Evolutionary conservation across 2,329 filamentous ascomycete genomes (phyloP), one percentile per base, ranked within the genome.

Genomic region (Curvularia eragrostidis): DNA sequence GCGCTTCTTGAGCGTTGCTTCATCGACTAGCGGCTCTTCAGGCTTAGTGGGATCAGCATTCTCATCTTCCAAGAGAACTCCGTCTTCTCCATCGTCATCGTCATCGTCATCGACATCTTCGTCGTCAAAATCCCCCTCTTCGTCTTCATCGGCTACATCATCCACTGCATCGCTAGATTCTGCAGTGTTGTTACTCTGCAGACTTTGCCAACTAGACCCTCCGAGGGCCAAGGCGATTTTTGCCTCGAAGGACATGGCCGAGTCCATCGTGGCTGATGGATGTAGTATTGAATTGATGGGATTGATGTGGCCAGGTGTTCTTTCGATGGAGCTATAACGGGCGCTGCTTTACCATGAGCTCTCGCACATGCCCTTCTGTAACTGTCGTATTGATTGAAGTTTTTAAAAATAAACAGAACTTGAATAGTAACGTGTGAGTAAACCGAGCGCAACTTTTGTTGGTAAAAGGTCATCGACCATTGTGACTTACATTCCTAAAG

Each of bases 191-290:
- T 13, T 26, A 30, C 21, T 46, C 43, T 62, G 61, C 10, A 65
- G 50, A 18, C 59, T 48, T 51, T 65, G 58, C 63, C 63, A 65
- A 39, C 44, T 56, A 5, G 51, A 52, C 13, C 63, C 63, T 9
- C 46, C 44, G 46, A 65, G 52, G 2, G 63, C 63, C 19, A 59
- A 41, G 13, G 53, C 61, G 10, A 65, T 63, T 36, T 52, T 63
- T 9, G 53, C 54, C 34, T 63, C 63, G 30, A 65, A 64, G 24
- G 62, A 64, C 10, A 62, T 36, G 21, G 49, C 36, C 5, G 32
- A 44, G 13, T 44, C 32, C 50, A 59, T 57, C 15, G 8, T 34
- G 26, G 46, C 28, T 28, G 46, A 18, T 19, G 8, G n/a, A 38
- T 8, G 15, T 15, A 15, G 23, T 21, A 28, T n/a, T 13, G 47